Evolutionary conservation across 225 moss, liverwort and hornwort species (phyloP), one percentile per base, ranked within the genome.

Genomic region (Sphagnum contortum): DNA sequence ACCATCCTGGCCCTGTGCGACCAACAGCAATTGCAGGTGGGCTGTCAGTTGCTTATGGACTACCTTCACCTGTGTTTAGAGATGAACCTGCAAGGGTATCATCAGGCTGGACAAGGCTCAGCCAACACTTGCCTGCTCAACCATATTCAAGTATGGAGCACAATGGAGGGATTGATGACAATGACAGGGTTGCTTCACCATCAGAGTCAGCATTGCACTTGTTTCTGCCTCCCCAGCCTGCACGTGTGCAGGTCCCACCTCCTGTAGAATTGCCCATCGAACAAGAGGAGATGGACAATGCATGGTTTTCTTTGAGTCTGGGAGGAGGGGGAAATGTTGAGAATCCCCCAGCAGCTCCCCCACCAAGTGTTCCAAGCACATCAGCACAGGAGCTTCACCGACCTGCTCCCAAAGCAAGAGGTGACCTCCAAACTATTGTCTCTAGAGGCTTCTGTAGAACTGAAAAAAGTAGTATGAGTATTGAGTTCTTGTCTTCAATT

Each of bases 191-290:
- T 64, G 84, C 82, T 60, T 87, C 96, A 13, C 93, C 91, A 50
- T 70, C 3, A 52, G 52, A 52, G 52, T 52, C 52, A 52, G 80
- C 77, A 51, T 71, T 91, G 67, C 89, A 81, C 62, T 79, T 91
- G 12, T 88, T 98, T 66, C 74, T 98, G 57, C 86, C 91, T 56
- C 83, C 87, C 53, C 93, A 93, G 69, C 93, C 98, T 74, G 98
- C 91, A 57, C 81, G 98, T 57, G 93, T 83, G 60, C 78, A 85
- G 85, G 85, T 85, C 29, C 29, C 29, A 29, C 29, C 29, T 29
- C 29, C 29, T 29, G 29, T 29, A 29, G 29, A 29, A 29, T 29
- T 29, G 29, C 29, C 29, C 29, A 29, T 29, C 1, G 29, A 29
- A 29, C 29, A 29, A 9, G 83, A 84, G 8, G 83, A 74, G 49